A percentile compares a stretch with the other conserved stretches of the same genome.
Conservation (phyloP, 202 grass and related monocot genomes). For the Digitaria exilis region DNA sequence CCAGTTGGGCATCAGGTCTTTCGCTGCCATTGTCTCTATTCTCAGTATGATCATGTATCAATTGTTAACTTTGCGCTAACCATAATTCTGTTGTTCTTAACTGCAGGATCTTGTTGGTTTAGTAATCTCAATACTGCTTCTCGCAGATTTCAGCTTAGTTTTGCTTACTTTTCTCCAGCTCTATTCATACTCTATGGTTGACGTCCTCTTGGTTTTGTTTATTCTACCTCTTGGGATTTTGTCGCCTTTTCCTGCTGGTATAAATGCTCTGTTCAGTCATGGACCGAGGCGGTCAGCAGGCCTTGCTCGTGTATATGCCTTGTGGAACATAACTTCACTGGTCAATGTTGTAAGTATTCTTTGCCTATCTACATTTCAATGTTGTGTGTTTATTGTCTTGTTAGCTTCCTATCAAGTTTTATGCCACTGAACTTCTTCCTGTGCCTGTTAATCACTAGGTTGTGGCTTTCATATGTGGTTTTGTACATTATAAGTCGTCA, state of each 20-base stretch:
- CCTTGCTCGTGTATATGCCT: slow-evolving; percentile 91
- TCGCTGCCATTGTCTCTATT: slow-evolving; percentile 29
- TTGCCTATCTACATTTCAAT: background rate
- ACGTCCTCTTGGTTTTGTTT: slow-evolving; percentile 94
- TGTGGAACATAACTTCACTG: slow-evolving; percentile 99
- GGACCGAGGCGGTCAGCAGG: slow-evolving; percentile 94
- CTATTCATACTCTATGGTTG: slow-evolving; percentile 94
- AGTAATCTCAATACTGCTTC: slow-evolving; percentile 91
- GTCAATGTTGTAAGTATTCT: slow-evolving; percentile 94
- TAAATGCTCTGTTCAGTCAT: slow-evolving; percentile 99
- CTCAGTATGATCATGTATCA: background rate
- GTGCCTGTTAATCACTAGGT: slow-evolving; percentile 56
- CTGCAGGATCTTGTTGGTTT: slow-evolving; percentile 99
- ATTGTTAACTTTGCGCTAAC: slow-evolving; percentile 37
- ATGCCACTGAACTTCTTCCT: slow-evolving; percentile 26
- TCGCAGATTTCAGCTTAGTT: slow-evolving; percentile 96
- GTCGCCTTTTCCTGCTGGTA: slow-evolving; percentile 97
- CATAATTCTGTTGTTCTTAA: slow-evolving; percentile 29
- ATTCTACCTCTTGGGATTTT: slow-evolving; percentile 98
- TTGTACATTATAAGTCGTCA: slow-evolving; percentile 96
- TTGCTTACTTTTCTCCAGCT: slow-evolving; percentile 96
- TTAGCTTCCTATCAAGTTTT: background rate
- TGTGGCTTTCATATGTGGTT: slow-evolving; percentile 90
- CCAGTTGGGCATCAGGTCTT: slow-evolving; percentile 96
- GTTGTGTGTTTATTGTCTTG: slow-evolving; percentile 18